Base-by-base conservation (phyloP, 768 basidiomycete genomes). In the Collybiopsis confluens region DNA sequence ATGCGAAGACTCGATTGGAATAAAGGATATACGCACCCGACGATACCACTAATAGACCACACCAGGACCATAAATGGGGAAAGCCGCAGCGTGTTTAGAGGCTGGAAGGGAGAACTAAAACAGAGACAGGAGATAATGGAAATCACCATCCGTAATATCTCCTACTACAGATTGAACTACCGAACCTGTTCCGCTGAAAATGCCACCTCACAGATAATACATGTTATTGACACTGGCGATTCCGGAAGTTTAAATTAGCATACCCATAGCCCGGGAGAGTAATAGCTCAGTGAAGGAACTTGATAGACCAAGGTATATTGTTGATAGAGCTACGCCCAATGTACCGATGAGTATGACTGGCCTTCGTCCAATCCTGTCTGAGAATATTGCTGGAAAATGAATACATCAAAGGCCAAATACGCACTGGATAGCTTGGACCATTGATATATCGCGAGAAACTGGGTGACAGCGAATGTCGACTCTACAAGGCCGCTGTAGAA, bases 401-500 rank as follows among this genome's bases (percentile, higher is more conserved):
- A 13, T 6, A 13, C 30, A 33, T 6, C 30, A 33, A 13, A 33
- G 30, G 5, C 30, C 6, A 33, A 13, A 23, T 13, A 20, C 16
- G 24, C 54, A 64, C 83, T 82, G 33, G 85, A 86, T 13, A 83
- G 59, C 21, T 70, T 73, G 6, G 82, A 85, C 81, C 84, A 88
- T 2, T 79, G 77, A 58, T 83, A 82, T 35, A 85, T 85, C 37
- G 85, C 84, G 20, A 79, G 78, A 21, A 72, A 70, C 62, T 88
- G 83, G 1, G 80, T 70, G 18, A 87, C 53, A 4, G 82, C 83
- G 62, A 86, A 86, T 26, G 71, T 73, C 46, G 82, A 85, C 63
- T 87, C 85, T 85, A 86, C 48, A n/a, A 86, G 61, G 9, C 86
- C 86, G 56, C 84, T 85, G 65, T 86, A 86, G 54, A 85, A 81